Evolutionary conservation across 2,329 filamentous ascomycete species (phyloP), one percentile per base, ranked within the genome.

Genomic region (Fulvia fulva): DNA sequence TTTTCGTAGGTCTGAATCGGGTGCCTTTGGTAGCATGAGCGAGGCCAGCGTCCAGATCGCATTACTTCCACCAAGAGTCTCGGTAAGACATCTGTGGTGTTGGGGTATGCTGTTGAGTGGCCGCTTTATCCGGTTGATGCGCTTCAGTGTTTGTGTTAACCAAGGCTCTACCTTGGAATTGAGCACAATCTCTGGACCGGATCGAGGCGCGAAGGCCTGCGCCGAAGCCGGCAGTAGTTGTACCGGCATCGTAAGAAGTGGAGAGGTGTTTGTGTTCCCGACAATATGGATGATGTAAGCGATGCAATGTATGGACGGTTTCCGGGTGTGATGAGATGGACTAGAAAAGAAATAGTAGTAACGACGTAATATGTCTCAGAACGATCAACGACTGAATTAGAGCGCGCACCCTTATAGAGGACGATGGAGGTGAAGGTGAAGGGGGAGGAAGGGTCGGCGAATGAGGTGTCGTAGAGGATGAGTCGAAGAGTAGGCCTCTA

Each of bases 91-190:
- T 81, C 90, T 86, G 68, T 92, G 91, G 79, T 97, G 94, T 76
- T 99, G 94, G 58, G 90, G 87, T 51, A 97, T 90, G 75, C 90
- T 97, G 83, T 99, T 99, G 76, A 97, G 84, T 61, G 94, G 93
- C 69, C 94, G 89, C 84, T 97, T 99, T 70, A 97, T 87, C 67
- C 89, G 86, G 82, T 96, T 97, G 79, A 97, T 91, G 75, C 94
- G 87, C 83, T 97, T 97, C 70, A 99, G 82, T 11, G 92, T 96
- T 73, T 92, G 90, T 34, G 94, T 99, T 76, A 97, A 83, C 94
- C 94, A 99, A 60, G 91, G 89, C 79, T 97, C 92, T 71, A 95
- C 86, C 80, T 94, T 96, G 74, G 88, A 88, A 71, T 87, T 89
- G 70, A 99, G 82, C 60, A 99, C 94, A 67, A 99, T 90, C 74